Conservation (phyloP, 352 stramenopile species). For the Phytophthora tentaculata region DNA sequence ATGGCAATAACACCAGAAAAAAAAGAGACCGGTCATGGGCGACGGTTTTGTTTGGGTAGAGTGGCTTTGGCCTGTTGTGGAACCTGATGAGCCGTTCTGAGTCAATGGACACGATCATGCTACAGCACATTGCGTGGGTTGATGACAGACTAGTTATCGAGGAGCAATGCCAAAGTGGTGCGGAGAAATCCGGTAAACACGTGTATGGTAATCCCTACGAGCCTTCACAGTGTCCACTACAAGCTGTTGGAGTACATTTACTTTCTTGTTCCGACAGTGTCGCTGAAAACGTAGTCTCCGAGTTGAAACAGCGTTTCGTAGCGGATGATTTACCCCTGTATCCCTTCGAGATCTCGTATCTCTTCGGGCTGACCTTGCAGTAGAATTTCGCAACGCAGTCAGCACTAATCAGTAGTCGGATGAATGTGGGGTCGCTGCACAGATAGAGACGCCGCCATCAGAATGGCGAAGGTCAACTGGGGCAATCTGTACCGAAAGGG, state of each 20-base stretch:
- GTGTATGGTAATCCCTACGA: background rate
- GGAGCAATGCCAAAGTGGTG: background rate
- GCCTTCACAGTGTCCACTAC: background rate
- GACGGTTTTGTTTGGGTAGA: background rate
- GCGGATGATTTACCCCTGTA: no score
- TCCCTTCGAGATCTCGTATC: no score
- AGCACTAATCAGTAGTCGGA: no score
- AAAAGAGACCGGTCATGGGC: background rate
- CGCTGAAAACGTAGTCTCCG: no score
- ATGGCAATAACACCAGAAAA: background rate
- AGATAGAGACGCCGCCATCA: no score
- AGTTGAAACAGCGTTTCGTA: no score
- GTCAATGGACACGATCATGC: background rate
- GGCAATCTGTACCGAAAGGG: no score
- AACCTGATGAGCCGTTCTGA: background rate
- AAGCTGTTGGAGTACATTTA: background rate
- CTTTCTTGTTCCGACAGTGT: background rate
- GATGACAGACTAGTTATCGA: background rate
- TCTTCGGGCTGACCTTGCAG: no score
- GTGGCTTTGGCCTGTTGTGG: background rate
- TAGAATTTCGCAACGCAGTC: no score
- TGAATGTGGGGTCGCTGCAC: no score
- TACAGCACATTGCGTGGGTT: background rate
- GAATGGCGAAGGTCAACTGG: no score
- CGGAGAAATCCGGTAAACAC: background rate